These are phyloP conservation scores for Leishmania aethiopica DNA, from an alignment of 208 protist genomes.

Conservation along the genomic window DNA sequence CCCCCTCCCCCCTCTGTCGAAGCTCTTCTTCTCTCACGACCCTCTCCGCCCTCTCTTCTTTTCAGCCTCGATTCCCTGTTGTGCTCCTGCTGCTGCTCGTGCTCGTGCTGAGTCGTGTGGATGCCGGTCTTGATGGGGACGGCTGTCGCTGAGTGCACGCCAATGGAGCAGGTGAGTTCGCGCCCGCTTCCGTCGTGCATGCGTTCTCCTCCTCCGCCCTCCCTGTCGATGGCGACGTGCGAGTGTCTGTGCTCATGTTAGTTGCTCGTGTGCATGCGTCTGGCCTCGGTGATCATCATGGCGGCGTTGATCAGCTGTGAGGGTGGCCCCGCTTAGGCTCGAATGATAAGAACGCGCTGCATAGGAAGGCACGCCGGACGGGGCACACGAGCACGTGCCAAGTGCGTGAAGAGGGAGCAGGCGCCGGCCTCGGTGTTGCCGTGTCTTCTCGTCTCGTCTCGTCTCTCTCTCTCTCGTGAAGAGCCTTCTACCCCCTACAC, in stretches of 20 bases:
- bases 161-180: too few relatives aligned
- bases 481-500: not conserved
- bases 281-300: not conserved
- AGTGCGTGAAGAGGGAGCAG: not conserved
- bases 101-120: not conserved
- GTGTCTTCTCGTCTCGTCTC: not conserved
- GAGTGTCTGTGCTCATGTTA: not conserved
- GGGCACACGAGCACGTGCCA: not conserved
- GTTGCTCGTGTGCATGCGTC: not conserved
- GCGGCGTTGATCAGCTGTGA: not conserved
- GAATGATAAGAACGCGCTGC: not conserved
- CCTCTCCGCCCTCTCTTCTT: not conserved
- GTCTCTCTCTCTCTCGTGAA: not conserved
- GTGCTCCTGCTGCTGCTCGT: not conserved
- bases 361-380: not conserved
- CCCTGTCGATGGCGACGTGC: not conserved
- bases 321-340: not conserved
- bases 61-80: not conserved
- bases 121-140: not conserved
- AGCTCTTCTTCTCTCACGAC: not conserved
- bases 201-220: not conserved
- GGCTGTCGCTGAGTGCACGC: not conserved
- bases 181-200: not conserved
- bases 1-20: too few relatives aligned
- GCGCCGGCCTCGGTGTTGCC: not conserved